Percentiles rank a stretch among this genome's conserved stretches.
Conservation (phyloP, 2,329 filamentous ascomycete species). For the Gyromitra esculenta region DNA sequence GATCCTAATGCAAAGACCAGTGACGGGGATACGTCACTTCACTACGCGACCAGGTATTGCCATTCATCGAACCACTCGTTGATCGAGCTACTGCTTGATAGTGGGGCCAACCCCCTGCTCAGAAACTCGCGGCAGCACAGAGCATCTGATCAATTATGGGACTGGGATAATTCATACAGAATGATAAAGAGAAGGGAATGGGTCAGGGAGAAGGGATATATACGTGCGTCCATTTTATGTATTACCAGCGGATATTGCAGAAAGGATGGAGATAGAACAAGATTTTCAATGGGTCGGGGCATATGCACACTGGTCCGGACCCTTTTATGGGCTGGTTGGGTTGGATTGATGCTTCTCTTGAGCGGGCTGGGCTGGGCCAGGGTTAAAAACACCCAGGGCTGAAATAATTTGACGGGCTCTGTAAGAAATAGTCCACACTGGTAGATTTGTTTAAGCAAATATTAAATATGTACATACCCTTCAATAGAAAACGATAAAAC, state of each 20-base stretch:
- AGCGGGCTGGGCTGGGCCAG: too few species aligned
- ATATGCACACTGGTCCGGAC: not conserved
- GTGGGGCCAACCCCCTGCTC: slow-evolving; percentile 13
- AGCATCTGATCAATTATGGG: not conserved
- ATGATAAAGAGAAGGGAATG: slow-evolving; percentile 22
- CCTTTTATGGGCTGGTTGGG: too few species aligned
- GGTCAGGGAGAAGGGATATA: slow-evolving; percentile 6
- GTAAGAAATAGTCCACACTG: too few species aligned
- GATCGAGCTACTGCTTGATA: slow-evolving; percentile 5
- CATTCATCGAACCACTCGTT: not conserved
- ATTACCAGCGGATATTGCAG: not conserved
- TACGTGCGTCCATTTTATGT: slow-evolving; percentile 3
- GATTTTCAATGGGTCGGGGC: too few species aligned
- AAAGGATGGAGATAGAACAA: too few species aligned
- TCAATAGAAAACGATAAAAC: too few species aligned
- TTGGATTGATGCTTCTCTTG: too few species aligned
- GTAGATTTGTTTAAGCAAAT: too few species aligned
- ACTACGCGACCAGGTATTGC: slow-evolving; percentile 13
- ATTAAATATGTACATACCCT: too few species aligned
- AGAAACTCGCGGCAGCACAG: not conserved
- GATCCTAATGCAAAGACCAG: slow-evolving; percentile 8
- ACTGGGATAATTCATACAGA: not conserved
- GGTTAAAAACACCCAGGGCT: too few species aligned
- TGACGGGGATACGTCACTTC: slow-evolving; percentile 20
- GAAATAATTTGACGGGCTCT: too few species aligned